phyloP scores from a whole-genome alignment of 1,284 basidiomycete genomes.

The Tilletia horrida region DNA sequence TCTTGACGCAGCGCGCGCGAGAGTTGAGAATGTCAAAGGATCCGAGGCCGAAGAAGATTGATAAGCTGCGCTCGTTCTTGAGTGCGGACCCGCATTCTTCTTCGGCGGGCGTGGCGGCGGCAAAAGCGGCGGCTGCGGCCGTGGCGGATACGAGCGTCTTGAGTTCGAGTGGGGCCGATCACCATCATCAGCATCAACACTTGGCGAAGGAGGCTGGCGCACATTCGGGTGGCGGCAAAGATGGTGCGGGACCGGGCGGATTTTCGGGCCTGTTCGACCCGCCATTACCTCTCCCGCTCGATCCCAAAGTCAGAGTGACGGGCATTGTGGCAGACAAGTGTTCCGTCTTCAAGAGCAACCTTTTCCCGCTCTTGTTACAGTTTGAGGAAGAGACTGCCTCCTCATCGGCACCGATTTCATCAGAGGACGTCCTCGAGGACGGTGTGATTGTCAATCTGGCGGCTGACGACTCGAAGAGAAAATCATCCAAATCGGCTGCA shows the following conservation, averaged over 20 bases:
- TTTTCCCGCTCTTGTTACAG: slow-evolving; percentile 84
- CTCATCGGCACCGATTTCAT: neutral
- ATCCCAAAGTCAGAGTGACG: slow-evolving; percentile 74
- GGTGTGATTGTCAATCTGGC: neutral
- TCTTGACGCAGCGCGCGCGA: slow-evolving; percentile 75
- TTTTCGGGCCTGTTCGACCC: slow-evolving; percentile 44
- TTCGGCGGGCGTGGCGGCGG: too few relatives aligned
- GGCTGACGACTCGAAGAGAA: neutral
- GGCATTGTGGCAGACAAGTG: slow-evolving; percentile 87
- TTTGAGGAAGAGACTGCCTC: slow-evolving; percentile 63
- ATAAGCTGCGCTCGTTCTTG: slow-evolving; percentile 78
- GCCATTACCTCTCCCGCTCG: slow-evolving; percentile 68
- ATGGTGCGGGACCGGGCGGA: slow-evolving; percentile 56
- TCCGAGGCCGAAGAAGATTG: slow-evolving; percentile 91
- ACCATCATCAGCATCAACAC: slow-evolving; percentile 65
- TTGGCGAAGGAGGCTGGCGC: too few relatives aligned
- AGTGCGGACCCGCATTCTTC: too few relatives aligned
- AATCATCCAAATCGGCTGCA: too few relatives aligned
- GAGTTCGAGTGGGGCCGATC: too few relatives aligned
- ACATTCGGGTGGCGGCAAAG: too few relatives aligned
- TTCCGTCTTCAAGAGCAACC: slow-evolving; percentile 94
- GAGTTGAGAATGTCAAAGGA: slow-evolving; percentile 88
- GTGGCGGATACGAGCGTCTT: too few relatives aligned
- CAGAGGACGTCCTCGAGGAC: neutral
- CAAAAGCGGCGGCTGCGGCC: too few relatives aligned